Conservation (phyloP, 352 stramenopile genomes). For the Phytophthora pluvialis region DNA sequence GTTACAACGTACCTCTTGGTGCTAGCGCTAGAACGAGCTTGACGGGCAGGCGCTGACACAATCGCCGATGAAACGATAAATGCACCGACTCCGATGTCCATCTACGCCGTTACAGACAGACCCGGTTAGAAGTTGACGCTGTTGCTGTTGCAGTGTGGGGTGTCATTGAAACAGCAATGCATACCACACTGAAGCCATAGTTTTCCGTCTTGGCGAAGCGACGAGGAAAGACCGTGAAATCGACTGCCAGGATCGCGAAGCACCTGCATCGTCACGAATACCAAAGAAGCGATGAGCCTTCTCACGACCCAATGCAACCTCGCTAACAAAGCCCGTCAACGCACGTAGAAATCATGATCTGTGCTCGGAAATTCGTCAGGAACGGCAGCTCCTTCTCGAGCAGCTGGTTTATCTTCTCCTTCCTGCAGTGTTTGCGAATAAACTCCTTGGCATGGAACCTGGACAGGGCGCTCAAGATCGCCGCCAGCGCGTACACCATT, state of each 20-base stretch:
- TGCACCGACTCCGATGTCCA: slow-evolving; percentile 97
- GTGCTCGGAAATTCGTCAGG: slow-evolving; percentile 79
- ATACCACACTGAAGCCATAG: slow-evolving; percentile 94
- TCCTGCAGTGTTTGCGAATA: slow-evolving; percentile 79
- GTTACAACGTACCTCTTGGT: slow-evolving; percentile 25
- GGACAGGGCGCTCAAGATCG: slow-evolving; percentile 62
- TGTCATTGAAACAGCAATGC: slow-evolving; percentile 10
- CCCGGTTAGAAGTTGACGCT: neutral
- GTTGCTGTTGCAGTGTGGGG: neutral
- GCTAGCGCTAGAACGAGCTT: slow-evolving; percentile 36
- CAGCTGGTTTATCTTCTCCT: slow-evolving; percentile 84
- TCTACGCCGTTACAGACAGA: slow-evolving; percentile 51
- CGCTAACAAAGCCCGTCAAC: slow-evolving; percentile 7
- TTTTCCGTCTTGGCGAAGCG: slow-evolving; percentile 96
- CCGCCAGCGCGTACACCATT: slow-evolving; percentile 60
- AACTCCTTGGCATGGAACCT: slow-evolving; percentile 77
- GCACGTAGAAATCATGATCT: slow-evolving; percentile 87
- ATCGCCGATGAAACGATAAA: slow-evolving; percentile 94
- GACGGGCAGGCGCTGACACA: slow-evolving; percentile 73
- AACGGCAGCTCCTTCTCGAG: slow-evolving; percentile 78
- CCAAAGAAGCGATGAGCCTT: neutral
- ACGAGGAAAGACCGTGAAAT: slow-evolving; percentile 97
- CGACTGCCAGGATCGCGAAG: slow-evolving; percentile 97
- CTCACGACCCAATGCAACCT: neutral
- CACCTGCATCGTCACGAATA: slow-evolving; percentile 44